Percentiles rank a stretch among this genome's conserved stretches.
phyloP scores from a whole-genome alignment of 768 basidiomycete species.

The Lyophyllum semitale region DNA sequence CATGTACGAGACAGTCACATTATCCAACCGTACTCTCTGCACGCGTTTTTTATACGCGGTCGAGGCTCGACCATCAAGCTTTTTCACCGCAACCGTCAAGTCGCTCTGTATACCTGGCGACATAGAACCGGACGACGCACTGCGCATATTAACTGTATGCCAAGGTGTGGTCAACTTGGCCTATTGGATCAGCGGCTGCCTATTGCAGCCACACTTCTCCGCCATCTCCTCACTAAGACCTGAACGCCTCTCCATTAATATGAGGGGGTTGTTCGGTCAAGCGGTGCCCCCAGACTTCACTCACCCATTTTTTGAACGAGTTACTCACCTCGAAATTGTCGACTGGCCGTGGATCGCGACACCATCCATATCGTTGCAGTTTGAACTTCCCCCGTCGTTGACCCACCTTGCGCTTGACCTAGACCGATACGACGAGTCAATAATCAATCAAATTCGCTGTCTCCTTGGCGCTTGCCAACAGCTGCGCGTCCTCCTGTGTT shows the following conservation, averaged over 20 bases:
- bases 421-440: constrained; percentile 13
- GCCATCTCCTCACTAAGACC: constrained; percentile 20
- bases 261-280: constrained; percentile 21
- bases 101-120: constrained; percentile 27
- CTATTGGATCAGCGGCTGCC: constrained; percentile 19
- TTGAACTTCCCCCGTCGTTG: constrained; percentile 19
- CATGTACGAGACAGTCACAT: constrained; percentile 24
- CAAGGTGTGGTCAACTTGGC: constrained; percentile 27
- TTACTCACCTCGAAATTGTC: constrained; percentile 26
- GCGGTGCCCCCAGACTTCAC: constrained; percentile 15
- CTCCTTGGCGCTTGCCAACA: constrained; percentile 20
- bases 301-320: constrained; percentile 25
- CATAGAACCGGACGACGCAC: constrained; percentile 15
- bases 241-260: constrained; percentile 24
- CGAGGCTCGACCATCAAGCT: constrained; percentile 16
- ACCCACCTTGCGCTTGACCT: constrained; percentile 27
- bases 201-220: constrained; percentile 5
- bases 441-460: constrained; percentile 14
- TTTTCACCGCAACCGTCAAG: constrained; percentile 24
- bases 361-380: not conserved
- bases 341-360: constrained; percentile 20
- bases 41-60: constrained; percentile 19
- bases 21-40: constrained; percentile 16
- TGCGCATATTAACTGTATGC: constrained; percentile 21
- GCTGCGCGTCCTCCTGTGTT: constrained; percentile 22